Conservation (phyloP, 805 yeast genomes). For the Wickerhamiella australiensis region DNA sequence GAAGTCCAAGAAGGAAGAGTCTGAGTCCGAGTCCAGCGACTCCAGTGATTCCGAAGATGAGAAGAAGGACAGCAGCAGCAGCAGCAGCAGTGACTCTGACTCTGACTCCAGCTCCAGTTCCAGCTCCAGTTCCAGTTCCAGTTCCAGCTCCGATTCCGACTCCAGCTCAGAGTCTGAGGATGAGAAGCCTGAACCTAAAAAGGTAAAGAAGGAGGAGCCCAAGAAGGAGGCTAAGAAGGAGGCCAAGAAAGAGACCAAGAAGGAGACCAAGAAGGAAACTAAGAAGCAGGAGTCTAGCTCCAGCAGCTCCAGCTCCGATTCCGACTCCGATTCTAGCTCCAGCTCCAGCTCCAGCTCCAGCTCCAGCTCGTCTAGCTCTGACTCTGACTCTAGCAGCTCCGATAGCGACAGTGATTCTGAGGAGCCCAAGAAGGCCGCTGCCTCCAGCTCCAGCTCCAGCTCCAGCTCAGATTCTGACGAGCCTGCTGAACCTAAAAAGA, state of each 20-base stretch:
- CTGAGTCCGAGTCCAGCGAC: conserved; percentile 11
- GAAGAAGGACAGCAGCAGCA: background rate
- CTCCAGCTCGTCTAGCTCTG: conserved; percentile 4
- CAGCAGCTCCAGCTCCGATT: conserved; percentile 22
- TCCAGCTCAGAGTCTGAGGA: conserved; percentile 15
- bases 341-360: conserved; percentile 11
- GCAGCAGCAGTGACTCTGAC: conserved; percentile 7
- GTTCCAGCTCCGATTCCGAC: conserved; percentile 23
- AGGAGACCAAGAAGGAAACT: conserved; percentile 9
- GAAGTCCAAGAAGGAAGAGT: conserved; percentile 11
- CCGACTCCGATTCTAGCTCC: conserved; percentile 26
- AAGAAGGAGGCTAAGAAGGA: conserved; percentile 15
- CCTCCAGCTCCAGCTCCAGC: conserved; percentile 24
- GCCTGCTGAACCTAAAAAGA: conserved; percentile 28
- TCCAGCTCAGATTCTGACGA: conserved; percentile 29
- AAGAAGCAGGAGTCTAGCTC: conserved; percentile 18
- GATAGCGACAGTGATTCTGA: conserved; percentile 25
- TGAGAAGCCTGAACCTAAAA: conserved; percentile 13
- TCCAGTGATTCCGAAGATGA: conserved; percentile 10
- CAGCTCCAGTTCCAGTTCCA: conserved; percentile 1
- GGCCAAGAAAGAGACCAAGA: conserved; percentile 13
- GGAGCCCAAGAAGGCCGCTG: conserved; percentile 22
- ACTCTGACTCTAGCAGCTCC: conserved; percentile 9
- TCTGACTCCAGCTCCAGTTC: background rate
- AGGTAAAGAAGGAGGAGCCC: conserved; percentile 12